Conservation (phyloP, 2,329 filamentous ascomycete genomes). For the Alternaria postmessia region DNA sequence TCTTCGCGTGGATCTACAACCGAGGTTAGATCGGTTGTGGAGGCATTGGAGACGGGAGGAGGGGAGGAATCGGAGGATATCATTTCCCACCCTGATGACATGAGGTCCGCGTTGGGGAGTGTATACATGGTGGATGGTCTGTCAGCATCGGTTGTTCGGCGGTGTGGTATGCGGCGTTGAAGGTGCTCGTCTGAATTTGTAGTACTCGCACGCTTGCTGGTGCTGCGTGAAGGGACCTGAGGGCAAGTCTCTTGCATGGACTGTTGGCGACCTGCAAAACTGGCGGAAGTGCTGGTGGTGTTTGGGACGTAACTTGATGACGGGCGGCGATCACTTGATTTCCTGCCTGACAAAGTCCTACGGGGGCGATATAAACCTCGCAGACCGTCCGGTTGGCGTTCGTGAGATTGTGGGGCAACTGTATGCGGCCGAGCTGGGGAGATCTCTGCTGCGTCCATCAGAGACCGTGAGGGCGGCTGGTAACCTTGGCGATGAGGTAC, state of each 20-base stretch:
- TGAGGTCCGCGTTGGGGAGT: constrained; percentile 6
- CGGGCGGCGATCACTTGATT: constrained; percentile 20
- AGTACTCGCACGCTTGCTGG: constrained; percentile 27
- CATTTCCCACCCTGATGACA: constrained; percentile 27
- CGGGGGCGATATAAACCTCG: constrained; percentile 29
- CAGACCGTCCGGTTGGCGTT: constrained; percentile 28
- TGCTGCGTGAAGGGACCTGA: constrained; percentile 22
- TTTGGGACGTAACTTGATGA: constrained; percentile 25
- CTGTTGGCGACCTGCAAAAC: constrained; percentile 13
- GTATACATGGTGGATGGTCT: not conserved
- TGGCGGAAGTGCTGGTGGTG: not conserved
- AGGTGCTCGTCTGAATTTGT: constrained; percentile 22
- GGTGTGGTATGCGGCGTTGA: constrained; percentile 23
- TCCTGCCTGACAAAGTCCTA: constrained; percentile 11
- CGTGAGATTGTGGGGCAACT: constrained; percentile 23
- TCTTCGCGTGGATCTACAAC: constrained; percentile 28
- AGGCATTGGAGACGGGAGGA: constrained; percentile 19
- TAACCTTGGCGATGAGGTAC: constrained; percentile 11
- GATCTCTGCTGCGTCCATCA: constrained; percentile 21
- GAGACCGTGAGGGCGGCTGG: constrained; percentile 12
- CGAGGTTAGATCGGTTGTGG: constrained; percentile 28
- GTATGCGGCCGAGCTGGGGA: constrained; percentile 19
- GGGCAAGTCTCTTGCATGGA: constrained; percentile 19
- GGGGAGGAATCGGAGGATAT: constrained; percentile 17
- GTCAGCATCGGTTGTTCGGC: constrained; percentile 19